These are phyloP conservation scores for Naematelia aurantialba DNA, from an alignment of 768 basidiomycete genomes.

Conservation along the genomic window DNA sequence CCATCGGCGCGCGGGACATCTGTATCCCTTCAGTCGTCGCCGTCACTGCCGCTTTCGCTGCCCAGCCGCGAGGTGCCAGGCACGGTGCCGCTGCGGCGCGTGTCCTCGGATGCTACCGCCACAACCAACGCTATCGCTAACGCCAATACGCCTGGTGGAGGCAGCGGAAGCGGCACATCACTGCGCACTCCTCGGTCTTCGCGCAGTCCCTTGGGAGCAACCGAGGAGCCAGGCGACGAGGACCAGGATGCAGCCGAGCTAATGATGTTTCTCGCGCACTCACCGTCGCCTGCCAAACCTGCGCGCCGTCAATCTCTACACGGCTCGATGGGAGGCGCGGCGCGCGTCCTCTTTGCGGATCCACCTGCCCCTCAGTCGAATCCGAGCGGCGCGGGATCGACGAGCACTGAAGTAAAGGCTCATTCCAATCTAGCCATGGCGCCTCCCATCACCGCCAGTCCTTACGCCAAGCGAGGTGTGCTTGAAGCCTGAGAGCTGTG, in stretches of 20 bases:
- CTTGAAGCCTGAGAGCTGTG: not conserved
- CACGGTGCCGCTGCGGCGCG: not conserved
- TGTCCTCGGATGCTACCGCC: not conserved
- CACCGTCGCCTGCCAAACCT: slow-evolving; percentile 33
- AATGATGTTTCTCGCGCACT: slow-evolving; percentile 49
- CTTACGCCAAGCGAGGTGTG: not conserved
- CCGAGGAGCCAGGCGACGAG: slow-evolving; percentile 20
- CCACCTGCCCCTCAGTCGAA: not conserved
- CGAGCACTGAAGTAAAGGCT: not conserved
- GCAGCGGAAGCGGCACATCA: not conserved
- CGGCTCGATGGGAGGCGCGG: slow-evolving; percentile 16
- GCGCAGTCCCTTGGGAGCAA: not conserved
- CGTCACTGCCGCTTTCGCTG: not conserved
- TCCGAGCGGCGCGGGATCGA: not conserved
- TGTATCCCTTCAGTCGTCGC: not conserved
- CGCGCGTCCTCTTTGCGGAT: slow-evolving; percentile 44
- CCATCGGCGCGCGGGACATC: not conserved
- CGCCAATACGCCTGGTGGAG: not conserved
- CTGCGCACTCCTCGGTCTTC: slow-evolving; percentile 6
- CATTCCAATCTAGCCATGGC: slow-evolving; percentile 36
- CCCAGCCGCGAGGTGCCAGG: not conserved
- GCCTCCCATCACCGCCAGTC: slow-evolving; percentile 34
- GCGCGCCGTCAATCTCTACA: not conserved
- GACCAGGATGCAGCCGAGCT: slow-evolving; percentile 47
- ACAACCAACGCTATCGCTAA: too few relatives aligned